These are phyloP conservation scores for Lactuca saligna DNA, from an alignment of 129 eudicot genomes.

Conservation along the genomic window DNA sequence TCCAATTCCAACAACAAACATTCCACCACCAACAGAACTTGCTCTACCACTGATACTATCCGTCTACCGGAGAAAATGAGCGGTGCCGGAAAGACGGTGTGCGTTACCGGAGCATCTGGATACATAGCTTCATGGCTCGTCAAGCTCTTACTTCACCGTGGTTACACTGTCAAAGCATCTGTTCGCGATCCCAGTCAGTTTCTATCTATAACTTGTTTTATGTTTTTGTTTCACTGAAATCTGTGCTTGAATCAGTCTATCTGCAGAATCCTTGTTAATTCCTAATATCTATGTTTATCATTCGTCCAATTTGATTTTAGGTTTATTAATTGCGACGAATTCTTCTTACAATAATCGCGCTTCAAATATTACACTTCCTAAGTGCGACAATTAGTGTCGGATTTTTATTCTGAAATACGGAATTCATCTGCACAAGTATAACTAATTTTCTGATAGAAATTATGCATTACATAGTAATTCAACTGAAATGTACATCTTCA, in stretches of 20 bases:
- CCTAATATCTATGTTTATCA: background rate
- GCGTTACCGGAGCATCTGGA: constrained; percentile 50
- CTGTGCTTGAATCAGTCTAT: background rate
- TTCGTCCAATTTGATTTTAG: background rate
- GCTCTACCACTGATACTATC: background rate
- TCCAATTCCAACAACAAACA: background rate
- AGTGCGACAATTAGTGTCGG: too few species aligned
- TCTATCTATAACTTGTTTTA: background rate
- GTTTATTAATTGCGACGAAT: background rate
- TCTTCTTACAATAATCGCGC: too few species aligned
- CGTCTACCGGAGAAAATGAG: constrained; percentile 12
- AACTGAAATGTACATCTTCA: background rate
- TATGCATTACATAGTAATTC: background rate
- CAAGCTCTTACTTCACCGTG: constrained; percentile 40
- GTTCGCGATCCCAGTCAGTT: constrained; percentile 44
- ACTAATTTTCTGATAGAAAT: background rate
- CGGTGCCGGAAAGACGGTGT: constrained; percentile 38
- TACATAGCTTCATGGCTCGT: constrained; percentile 56
- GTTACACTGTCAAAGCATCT: constrained; percentile 49
- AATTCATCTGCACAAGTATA: background rate
- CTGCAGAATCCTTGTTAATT: background rate
- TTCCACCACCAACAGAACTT: background rate
- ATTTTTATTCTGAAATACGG: too few species aligned
- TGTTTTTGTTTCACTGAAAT: background rate
- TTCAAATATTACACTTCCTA: too few species aligned